phyloP scores from a whole-genome alignment of 768 basidiomycete species.

The Asterophora lycoperdoides region DNA sequence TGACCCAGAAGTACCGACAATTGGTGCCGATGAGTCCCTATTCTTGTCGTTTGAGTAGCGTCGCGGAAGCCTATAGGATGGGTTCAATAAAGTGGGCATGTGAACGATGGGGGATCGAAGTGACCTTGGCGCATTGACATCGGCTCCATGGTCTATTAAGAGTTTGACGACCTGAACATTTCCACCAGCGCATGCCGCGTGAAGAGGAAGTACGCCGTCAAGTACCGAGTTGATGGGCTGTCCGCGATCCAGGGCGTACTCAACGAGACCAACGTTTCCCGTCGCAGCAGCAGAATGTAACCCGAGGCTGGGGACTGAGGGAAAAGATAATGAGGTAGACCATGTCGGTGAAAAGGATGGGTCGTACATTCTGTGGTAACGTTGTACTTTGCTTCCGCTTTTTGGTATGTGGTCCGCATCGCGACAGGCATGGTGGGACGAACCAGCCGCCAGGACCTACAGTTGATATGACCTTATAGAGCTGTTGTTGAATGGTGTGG shows the following conservation, averaged over 20 bases:
- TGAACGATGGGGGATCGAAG: slow-evolving; percentile 10
- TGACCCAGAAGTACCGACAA: slow-evolving; percentile 80
- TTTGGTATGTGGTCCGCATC: slow-evolving; percentile 41
- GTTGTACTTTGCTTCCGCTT: slow-evolving; percentile 54
- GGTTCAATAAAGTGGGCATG: slow-evolving; percentile 2
- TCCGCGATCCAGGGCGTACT: slow-evolving; percentile 88
- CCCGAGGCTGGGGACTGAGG: slow-evolving; percentile 70
- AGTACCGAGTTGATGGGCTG: slow-evolving; percentile 96
- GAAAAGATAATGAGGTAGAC: neutral
- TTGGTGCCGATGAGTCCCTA: slow-evolving; percentile 61
- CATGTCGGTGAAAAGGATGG: slow-evolving; percentile 10
- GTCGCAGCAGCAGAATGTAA: slow-evolving; percentile 74
- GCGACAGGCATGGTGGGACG: slow-evolving; percentile 43
- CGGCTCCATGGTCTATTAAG: slow-evolving; percentile 91
- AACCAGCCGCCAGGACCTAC: slow-evolving; percentile 19
- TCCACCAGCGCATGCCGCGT: slow-evolving; percentile 91
- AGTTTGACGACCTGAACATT: slow-evolving; percentile 83
- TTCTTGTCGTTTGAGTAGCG: slow-evolving; percentile 70
- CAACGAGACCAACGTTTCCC: slow-evolving; percentile 89
- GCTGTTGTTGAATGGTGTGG: slow-evolving; percentile 15
- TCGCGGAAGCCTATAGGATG: slow-evolving; percentile 53
- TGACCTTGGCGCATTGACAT: slow-evolving; percentile 92
- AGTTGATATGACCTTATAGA: slow-evolving; percentile 11
- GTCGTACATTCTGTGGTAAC: slow-evolving; percentile 52
- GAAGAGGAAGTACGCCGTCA: slow-evolving; percentile 94